Evolutionary conservation across 495 filamentous ascomycete species (phyloP).

Genomic region (Tuber microsphaerosporum): DNA sequence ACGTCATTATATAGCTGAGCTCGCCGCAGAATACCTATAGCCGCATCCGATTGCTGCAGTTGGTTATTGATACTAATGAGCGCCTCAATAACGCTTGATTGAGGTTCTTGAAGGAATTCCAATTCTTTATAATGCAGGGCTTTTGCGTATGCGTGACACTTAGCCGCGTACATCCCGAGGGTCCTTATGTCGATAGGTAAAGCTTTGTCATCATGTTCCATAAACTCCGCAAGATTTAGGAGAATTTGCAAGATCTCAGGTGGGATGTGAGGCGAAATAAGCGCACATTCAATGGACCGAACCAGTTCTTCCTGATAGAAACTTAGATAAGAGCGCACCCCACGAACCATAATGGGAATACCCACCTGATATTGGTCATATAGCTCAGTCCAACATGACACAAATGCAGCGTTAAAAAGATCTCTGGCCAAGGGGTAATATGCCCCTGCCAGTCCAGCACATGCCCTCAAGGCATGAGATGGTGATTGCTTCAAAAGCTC

Average conservation of each 20-base stretch:
- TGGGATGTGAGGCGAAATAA: slow-evolving; percentile 85
- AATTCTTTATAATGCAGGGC: slow-evolving; percentile 98
- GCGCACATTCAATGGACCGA: slow-evolving; percentile 85
- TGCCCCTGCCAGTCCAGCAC: slow-evolving; percentile 79
- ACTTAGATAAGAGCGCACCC: slow-evolving; percentile 15
- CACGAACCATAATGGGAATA: neutral
- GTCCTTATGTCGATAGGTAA: slow-evolving; percentile 93
- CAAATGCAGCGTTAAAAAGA: slow-evolving; percentile 96
- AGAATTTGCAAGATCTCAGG: slow-evolving; percentile 91
- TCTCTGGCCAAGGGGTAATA: slow-evolving; percentile 88
- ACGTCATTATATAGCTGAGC: slow-evolving; percentile 93
- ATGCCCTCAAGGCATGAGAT: slow-evolving; percentile 86
- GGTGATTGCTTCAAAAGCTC: slow-evolving; percentile 93
- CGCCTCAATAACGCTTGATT: slow-evolving; percentile 88
- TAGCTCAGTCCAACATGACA: slow-evolving; percentile 96
- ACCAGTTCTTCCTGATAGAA: slow-evolving; percentile 74
- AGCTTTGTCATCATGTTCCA: slow-evolving; percentile 99
- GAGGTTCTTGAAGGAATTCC: slow-evolving; percentile 95
- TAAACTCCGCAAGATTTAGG: slow-evolving; percentile 95
- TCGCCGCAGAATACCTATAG: slow-evolving; percentile 90
- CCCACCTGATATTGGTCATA: slow-evolving; percentile 71
- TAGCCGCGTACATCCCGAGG: slow-evolving; percentile 82
- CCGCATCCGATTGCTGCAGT: slow-evolving; percentile 92
- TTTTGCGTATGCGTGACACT: slow-evolving; percentile 96
- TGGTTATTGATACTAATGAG: slow-evolving; percentile 98